Evolutionary conservation across 805 yeast genomes (phyloP), one percentile per base, ranked within the genome.

Genomic region (Zygosaccharomyces pseudorouxii): DNA sequence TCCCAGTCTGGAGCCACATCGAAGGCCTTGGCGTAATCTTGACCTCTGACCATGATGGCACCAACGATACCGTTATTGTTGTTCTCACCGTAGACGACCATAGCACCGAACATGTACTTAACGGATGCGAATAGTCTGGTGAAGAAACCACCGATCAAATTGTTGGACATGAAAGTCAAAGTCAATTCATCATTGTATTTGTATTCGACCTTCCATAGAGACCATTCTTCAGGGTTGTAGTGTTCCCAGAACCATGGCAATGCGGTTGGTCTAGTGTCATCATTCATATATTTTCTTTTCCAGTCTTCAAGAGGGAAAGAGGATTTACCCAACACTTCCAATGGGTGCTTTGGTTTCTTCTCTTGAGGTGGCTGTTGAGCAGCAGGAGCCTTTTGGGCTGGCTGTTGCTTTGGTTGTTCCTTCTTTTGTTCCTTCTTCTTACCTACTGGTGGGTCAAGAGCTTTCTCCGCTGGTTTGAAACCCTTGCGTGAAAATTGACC

Each of bases 1-100:
- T 92, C 98, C 95, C 96, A 89, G 76, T 93, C 99, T 72, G 99
- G 97, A 68, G 98, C 99, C 71, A 93, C 98, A 58, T 92, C 86
- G 68, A 92, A 89, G 55, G 97, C 99, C 71, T 97, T 96, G 49
- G 62, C 79, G 68, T 63, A 74, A 54, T 92, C 96, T 74, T 92
- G 88, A 65, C 99, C 99, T 78, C 98, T 89, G 67, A 92, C 84
- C 67, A 93, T 74, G 80, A 92, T 84, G 68, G 85, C 95, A 78
- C 96, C 97, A 62, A 87, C 76, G 70, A 92, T 90, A 78, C 97
- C 98, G 76, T 92, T 92, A 84, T 84, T 78, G 86, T 89, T 92
- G 89, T 89, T 89, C 79, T 87, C 97, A 75, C 99, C 99, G 77
- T 86, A 92, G 61, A 93, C 98, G 64, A 90, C 96, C 74, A 85